Evolutionary conservation across 352 stramenopile species (phyloP), one percentile per base, ranked within the genome.

Genomic region (Phytopythium sindhum): DNA sequence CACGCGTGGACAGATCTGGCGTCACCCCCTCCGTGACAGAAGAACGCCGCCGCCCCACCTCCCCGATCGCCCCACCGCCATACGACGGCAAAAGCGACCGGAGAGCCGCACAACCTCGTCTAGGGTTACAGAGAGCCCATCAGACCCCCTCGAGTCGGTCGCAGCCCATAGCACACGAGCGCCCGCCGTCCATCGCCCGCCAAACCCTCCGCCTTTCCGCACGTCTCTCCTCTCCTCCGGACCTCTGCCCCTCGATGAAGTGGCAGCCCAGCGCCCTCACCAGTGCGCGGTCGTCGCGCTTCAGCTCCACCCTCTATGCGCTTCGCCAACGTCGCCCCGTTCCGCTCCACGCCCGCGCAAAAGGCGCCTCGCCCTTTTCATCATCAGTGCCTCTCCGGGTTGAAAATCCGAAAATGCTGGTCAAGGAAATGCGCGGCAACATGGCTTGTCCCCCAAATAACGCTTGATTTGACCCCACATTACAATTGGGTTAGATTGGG

Each of bases 91-190:
- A 24, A 19, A 12, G 11, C 41, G 41, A 8, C 17, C 41, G 19
- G 41, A 23, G 41, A 48, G 41, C 62, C 61, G 52, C 37, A 53
- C 24, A 50, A 39, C 51, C 58, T 68, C 67, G 80, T 89, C 71
- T 89, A 89, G 80, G 80, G 80, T 89, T 89, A 84, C 65, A 81
- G 80, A 70, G 73, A 54, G 73, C 56, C 80, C 77, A 89, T 80
- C 71, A 77, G 73, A 70, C 75, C 59, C 48, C 73, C 77, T 50
- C 28, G 63, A 17, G 50, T 73, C 33, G 61, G 31, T 59, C 73
- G 70, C 73, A 76, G 66, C 64, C 56, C 29, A 29, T n/a, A 33
- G 53, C 44, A 67, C 57, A 54, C 29, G 3, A 19, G 5, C 55
- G 23, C 21, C 24, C 55, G 35, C 23, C 24, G 11, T 24, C 33